Base-by-base conservation (phyloP, 2,329 filamentous ascomycete species). In the Dothistroma septosporum region DNA sequence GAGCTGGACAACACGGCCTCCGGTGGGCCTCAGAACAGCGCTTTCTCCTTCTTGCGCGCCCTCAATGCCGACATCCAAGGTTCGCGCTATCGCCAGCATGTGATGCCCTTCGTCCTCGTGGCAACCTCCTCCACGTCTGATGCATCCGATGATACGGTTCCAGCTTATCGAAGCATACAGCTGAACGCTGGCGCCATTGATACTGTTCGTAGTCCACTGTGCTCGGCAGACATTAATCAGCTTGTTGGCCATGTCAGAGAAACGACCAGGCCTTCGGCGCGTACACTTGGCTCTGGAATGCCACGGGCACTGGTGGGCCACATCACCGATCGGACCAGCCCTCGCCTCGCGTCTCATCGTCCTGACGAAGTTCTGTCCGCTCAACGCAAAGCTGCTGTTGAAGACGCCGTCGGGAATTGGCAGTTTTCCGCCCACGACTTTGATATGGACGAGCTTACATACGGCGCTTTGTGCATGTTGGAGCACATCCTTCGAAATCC, bases 391-490 rank as follows among this genome's bases (percentile, higher is more conserved):
- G 60, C 60, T 19, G 64, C 83, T 49, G 85, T 97, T 60, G 86
- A 86, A 61, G 75, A 83, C 9, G 87, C 87, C 19, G 81, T 97
- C 41, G 89, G 88, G 21, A 83, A 83, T 53, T 97, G 94, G 93
- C 81, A 86, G 57, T 99, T 97, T 71, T 92, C 88, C 48, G 93
- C 92, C 2, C 93, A 97, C 71, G 86, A 91, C 19, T 95, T 93
- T 69, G 86, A 85, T 33, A 92, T 97, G 69, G 93, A 97, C 71
- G 92, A 97, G 75, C 82, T 99, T 46, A 82, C 97, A 6, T 87
- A 93, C 70, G 92, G 86, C 19, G 88, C 91, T n/a, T 84, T 90
- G 69, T 77, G 89, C 66, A 99, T 99, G 85, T 87, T 99, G 69
- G 87, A 92, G 72, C 93, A 97, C 78, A 90, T 92, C 4, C 81